Conservation (phyloP, 192 early-diverging fungal species). For the Backusella tuberculispora region DNA sequence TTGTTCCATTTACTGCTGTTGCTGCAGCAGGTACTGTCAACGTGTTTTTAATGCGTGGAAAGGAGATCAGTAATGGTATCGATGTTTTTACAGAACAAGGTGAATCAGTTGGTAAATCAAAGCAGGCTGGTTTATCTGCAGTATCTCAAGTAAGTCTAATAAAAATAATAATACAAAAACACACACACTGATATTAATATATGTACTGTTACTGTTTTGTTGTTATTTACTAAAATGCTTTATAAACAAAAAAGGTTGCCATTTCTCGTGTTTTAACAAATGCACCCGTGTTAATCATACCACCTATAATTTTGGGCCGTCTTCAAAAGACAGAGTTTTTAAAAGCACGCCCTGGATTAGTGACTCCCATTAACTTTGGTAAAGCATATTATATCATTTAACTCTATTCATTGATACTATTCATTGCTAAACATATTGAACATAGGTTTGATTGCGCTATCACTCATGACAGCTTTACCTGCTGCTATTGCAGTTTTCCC, state of each 20-base stretch:
- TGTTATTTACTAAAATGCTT: neutral
- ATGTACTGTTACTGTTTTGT: too few relatives aligned
- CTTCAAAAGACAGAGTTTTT: slow-evolving; percentile 66
- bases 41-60: slow-evolving; percentile 83
- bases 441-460: slow-evolving; percentile 63
- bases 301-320: slow-evolving; percentile 68
- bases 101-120: slow-evolving; percentile 66
- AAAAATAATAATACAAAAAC: too few relatives aligned
- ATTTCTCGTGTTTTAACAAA: slow-evolving; percentile 78
- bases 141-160: slow-evolving; percentile 58
- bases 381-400: neutral
- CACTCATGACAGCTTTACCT: slow-evolving; percentile 75
- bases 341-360: slow-evolving; percentile 53
- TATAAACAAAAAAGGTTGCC: slow-evolving; percentile 52
- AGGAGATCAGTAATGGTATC: slow-evolving; percentile 83
- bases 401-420: neutral
- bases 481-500: slow-evolving; percentile 81
- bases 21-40: slow-evolving; percentile 82
- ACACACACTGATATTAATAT: neutral
- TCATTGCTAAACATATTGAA: neutral
- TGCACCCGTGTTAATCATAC: slow-evolving; percentile 73
- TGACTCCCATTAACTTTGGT: slow-evolving; percentile 68
- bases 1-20: slow-evolving; percentile 80
- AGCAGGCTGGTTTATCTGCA: slow-evolving; percentile 65
- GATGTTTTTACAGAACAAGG: slow-evolving; percentile 70